These are phyloP conservation scores for Jacaranda mimosifolia DNA, from an alignment of 257 asterid genomes.

Conservation along the genomic window DNA sequence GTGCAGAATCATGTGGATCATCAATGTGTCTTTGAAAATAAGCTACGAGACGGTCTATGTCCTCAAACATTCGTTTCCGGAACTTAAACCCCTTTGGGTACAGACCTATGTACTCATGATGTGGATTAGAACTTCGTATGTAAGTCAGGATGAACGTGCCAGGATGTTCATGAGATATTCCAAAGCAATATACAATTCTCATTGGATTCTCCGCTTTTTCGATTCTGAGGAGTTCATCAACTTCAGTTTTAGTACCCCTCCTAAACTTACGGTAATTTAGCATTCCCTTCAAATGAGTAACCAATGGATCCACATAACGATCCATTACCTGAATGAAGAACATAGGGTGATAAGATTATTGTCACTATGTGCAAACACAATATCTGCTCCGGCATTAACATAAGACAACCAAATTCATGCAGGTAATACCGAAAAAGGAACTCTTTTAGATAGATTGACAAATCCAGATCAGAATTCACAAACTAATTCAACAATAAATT, in stretches of 20 bases:
- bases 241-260: constrained; percentile 82
- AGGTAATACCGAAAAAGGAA: constrained; percentile 3
- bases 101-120: constrained; percentile 91
- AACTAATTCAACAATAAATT: background rate
- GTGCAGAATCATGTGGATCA: constrained; percentile 78
- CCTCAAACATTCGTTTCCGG: constrained; percentile 90
- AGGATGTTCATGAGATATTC: constrained; percentile 95
- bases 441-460: background rate
- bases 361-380: background rate
- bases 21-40: constrained; percentile 93
- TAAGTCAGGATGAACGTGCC: constrained; percentile 94
- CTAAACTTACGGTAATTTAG: constrained; percentile 90
- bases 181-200: constrained; percentile 93
- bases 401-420: background rate
- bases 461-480: background rate
- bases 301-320: constrained; percentile 98
- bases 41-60: constrained; percentile 84
- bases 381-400: background rate
- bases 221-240: constrained; percentile 78
- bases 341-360: constrained; percentile 5
- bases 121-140: constrained; percentile 92
- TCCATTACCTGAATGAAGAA: constrained; percentile 80
- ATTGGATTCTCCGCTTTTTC: constrained; percentile 88
- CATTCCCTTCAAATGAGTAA: constrained; percentile 88
- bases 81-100: constrained; percentile 95